phyloP scores from a whole-genome alignment of 75 land plant genomes.

The Chamaecyparis obtusa region DNA sequence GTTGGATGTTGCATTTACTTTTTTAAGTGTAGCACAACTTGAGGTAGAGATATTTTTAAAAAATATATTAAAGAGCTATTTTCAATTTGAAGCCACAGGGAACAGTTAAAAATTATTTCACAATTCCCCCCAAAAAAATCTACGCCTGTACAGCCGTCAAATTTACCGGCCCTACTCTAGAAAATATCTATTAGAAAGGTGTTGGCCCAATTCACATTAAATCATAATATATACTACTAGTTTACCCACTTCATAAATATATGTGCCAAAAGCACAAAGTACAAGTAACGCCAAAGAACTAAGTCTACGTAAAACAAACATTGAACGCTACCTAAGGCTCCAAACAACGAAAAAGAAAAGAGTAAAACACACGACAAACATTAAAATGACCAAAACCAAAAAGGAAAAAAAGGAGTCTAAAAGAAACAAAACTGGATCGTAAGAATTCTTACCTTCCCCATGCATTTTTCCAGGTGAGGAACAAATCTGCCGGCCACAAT shows the following conservation, averaged over 20 bases:
- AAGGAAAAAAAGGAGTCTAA: background rate
- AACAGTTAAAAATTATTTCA: too few relatives aligned
- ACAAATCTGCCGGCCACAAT: slow-evolving; percentile 93
- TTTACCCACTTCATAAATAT: background rate
- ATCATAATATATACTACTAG: too few relatives aligned
- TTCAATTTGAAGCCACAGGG: too few relatives aligned
- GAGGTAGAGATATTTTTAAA: too few relatives aligned
- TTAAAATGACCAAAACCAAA: background rate
- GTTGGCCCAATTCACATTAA: background rate
- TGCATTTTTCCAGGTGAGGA: slow-evolving; percentile 96
- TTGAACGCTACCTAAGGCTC: background rate
- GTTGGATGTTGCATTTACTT: too few relatives aligned
- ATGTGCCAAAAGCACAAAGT: too few relatives aligned
- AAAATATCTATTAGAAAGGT: background rate
- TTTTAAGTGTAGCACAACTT: too few relatives aligned
- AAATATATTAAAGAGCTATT: too few relatives aligned
- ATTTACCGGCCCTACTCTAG: too few relatives aligned
- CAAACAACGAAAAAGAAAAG: background rate
- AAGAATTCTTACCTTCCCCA: slow-evolving; percentile 83
- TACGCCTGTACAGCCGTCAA: too few relatives aligned
- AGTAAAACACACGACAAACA: background rate
- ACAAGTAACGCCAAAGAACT: background rate
- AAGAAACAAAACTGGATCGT: background rate
- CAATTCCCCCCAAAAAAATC: too few relatives aligned
- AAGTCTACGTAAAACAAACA: background rate